Conservation (phyloP, 257 asterid genomes). For the Coffea canephora region DNA sequence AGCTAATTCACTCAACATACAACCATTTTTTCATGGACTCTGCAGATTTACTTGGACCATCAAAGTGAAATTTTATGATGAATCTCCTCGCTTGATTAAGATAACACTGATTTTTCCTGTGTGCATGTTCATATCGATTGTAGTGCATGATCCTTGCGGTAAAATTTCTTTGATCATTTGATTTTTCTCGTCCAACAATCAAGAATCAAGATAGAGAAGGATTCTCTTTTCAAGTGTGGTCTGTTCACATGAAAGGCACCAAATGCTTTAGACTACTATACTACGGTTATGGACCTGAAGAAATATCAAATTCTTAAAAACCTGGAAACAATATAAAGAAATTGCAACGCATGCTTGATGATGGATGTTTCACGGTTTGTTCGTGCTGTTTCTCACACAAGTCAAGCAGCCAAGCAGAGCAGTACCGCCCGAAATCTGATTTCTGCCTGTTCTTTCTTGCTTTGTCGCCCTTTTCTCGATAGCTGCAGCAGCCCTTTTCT, state of each 20-base stretch:
- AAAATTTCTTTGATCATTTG: neutral
- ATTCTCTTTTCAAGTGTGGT: neutral
- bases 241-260: no score
- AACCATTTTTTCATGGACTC: neutral
- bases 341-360: neutral
- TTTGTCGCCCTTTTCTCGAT: neutral
- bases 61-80: neutral
- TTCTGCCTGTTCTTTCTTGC: constrained; percentile 4
- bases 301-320: neutral
- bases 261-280: neutral
- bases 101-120: neutral
- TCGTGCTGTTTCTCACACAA: neutral
- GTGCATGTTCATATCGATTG: neutral
- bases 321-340: neutral
- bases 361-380: neutral
- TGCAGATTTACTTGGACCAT: neutral
- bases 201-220: neutral
- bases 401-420: neutral
- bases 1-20: neutral
- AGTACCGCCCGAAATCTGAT: neutral
- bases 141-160: neutral
- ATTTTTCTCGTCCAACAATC: neutral
- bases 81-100: neutral
- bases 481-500: no score
- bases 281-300: neutral